Evolutionary conservation across 129 eudicot genomes (phyloP).

Genomic region (Tagetes patula): DNA sequence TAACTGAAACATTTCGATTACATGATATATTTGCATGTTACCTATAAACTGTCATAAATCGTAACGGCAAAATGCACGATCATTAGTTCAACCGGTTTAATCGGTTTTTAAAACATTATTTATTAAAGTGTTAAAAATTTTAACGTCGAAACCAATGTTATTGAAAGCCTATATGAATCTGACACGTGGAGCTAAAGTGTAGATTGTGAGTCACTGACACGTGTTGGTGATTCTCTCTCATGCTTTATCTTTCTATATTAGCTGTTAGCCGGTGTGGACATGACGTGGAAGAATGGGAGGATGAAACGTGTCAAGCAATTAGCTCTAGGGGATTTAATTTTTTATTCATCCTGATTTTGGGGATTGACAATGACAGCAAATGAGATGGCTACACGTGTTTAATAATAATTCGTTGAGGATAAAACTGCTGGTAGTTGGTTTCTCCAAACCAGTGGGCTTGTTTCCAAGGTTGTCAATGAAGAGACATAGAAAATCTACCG

Average conservation of each 20-base stretch:
- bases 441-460: constrained; percentile 28
- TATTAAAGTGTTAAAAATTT: too few relatives aligned
- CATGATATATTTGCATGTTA: too few relatives aligned
- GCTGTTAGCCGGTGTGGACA: constrained; percentile 24
- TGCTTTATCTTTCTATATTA: constrained; percentile 15
- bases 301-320: constrained; percentile 32
- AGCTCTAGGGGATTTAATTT: constrained; percentile 16
- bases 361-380: constrained; percentile 18
- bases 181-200: constrained; percentile 20
- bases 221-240: constrained; percentile 11
- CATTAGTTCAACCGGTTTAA: too few relatives aligned
- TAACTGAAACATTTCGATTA: too few relatives aligned
- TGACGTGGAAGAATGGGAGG: constrained; percentile 27
- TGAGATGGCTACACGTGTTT: constrained; percentile 27
- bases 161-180: background rate
- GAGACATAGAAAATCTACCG: background rate
- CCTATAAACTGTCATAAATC: too few relatives aligned
- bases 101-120: too few relatives aligned
- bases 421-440: constrained; percentile 12
- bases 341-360: background rate
- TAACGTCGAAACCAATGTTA: constrained; percentile 14
- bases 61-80: too few relatives aligned
- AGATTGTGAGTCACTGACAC: constrained; percentile 30
- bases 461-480: background rate
- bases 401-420: background rate